These are phyloP conservation scores for Actinomortierella wolfii DNA, from an alignment of 371 early-diverging fungal genomes.

Conservation along the genomic window DNA sequence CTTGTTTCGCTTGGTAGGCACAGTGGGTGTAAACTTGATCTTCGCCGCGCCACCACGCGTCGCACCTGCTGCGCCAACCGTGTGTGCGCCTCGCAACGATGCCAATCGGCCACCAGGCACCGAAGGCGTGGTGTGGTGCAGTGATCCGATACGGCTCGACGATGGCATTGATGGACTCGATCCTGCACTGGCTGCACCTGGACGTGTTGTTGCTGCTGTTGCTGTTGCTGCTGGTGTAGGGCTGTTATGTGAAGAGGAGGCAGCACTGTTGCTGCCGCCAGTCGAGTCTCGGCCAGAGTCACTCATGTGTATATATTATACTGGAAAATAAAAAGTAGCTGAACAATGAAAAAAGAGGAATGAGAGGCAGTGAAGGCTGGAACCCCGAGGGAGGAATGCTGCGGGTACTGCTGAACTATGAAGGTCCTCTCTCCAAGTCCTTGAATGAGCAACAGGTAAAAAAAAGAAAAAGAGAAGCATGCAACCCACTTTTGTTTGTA, in stretches of 20 bases:
- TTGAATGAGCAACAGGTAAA: no score
- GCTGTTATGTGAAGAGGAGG: not conserved
- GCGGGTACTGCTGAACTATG: no score
- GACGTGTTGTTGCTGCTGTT: not conserved
- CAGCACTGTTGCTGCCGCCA: conserved; percentile 3
- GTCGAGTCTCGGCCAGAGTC: not conserved
- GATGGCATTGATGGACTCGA: no score
- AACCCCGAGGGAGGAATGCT: no score
- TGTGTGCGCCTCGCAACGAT: conserved; percentile 40
- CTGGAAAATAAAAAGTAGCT: no score
- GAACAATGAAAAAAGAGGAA: no score
- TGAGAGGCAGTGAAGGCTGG: no score
- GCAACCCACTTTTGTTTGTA: no score
- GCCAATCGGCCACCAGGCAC: conserved; percentile 40
- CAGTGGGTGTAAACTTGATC: conserved; percentile 71
- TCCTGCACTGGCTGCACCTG: not conserved
- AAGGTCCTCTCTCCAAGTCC: no score
- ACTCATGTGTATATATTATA: not conserved
- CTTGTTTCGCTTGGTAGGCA: conserved; percentile 65
- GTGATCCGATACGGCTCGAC: conserved; percentile 22
- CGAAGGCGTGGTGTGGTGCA: conserved; percentile 27
- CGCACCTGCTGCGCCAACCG: conserved; percentile 13
- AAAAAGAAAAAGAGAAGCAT: no score
- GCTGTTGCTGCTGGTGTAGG: conserved; percentile 1
- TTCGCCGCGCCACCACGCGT: conserved; percentile 57